phyloP scores from a whole-genome alignment of 495 filamentous ascomycete species.

The Penicillium daleae region DNA sequence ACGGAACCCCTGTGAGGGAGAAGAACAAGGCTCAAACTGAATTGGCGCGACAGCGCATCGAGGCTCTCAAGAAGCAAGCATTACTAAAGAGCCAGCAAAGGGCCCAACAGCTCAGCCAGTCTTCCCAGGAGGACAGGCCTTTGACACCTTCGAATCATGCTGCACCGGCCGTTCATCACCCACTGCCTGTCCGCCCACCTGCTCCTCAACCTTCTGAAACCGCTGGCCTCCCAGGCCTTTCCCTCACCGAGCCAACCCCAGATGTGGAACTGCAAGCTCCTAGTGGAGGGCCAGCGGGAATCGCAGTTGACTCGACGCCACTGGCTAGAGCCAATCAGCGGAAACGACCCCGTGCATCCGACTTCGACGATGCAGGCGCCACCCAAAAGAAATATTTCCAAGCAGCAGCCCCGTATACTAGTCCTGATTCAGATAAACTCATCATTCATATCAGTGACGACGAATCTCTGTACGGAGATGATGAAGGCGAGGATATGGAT shows the following conservation, averaged over 20 bases:
- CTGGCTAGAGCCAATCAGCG: slow-evolving; percentile 46
- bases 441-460: slow-evolving; percentile 81
- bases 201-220: slow-evolving; percentile 30
- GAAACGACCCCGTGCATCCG: slow-evolving; percentile 85
- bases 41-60: slow-evolving; percentile 54
- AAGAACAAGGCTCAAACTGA: slow-evolving; percentile 62
- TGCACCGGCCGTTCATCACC: slow-evolving; percentile 37
- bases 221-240: slow-evolving; percentile 56
- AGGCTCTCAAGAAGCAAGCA: slow-evolving; percentile 52
- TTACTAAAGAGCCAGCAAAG: slow-evolving; percentile 40
- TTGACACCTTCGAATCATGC: slow-evolving; percentile 1
- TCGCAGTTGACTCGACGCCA: slow-evolving; percentile 31
- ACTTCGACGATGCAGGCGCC: slow-evolving; percentile 63
- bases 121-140: slow-evolving; percentile 7
- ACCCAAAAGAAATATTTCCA: slow-evolving; percentile 67
- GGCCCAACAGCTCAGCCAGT: slow-evolving; percentile 22
- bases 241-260: slow-evolving; percentile 44
- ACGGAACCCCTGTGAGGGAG: slow-evolving; percentile 43
- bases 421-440: slow-evolving; percentile 35
- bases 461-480: slow-evolving; percentile 54
- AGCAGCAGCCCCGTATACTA: slow-evolving; percentile 15
- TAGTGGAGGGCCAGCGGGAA: slow-evolving; percentile 12
- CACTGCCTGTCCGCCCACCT: slow-evolving; percentile 49
- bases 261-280: slow-evolving; percentile 9
- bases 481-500: slow-evolving; percentile 44